Evolutionary conservation across 2,329 filamentous ascomycete genomes (phyloP).

Genomic region (Alternaria sp.): DNA sequence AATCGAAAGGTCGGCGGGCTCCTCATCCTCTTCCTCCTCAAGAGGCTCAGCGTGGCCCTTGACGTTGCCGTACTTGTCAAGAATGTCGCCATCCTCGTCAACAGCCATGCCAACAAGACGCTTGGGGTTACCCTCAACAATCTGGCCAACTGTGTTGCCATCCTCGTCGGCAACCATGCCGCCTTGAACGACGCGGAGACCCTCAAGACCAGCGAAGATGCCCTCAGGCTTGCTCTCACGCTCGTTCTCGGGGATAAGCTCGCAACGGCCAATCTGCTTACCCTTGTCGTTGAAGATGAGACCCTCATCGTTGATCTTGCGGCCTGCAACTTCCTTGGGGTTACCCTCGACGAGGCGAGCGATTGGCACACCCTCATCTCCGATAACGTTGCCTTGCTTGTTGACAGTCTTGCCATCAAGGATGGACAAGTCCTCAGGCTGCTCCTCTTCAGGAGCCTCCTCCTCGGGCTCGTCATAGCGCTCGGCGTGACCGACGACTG

Average conservation of each 20-base stretch:
- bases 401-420: conserved; percentile 59
- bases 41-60: conserved; percentile 68
- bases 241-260: conserved; percentile 74
- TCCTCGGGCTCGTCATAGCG: conserved; percentile 72
- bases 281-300: conserved; percentile 78
- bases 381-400: conserved; percentile 62
- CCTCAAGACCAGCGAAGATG: conserved; percentile 60
- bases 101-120: conserved; percentile 67
- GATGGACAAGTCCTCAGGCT: conserved; percentile 56
- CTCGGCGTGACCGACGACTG: conserved; percentile 61
- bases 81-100: conserved; percentile 70
- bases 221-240: conserved; percentile 61
- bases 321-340: conserved; percentile 69
- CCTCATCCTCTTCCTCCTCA: conserved; percentile 54
- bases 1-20: conserved; percentile 60
- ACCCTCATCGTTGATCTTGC: conserved; percentile 76
- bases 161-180: conserved; percentile 61
- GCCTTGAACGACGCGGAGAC: conserved; percentile 58
- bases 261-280: conserved; percentile 72
- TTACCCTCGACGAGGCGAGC: conserved; percentile 75
- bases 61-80: conserved; percentile 69
- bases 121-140: conserved; percentile 68
- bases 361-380: conserved; percentile 60
- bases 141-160: conserved; percentile 61
- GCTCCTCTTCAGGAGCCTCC: conserved; percentile 55